A percentile compares a stretch with the other conserved stretches of the same genome.
Conservation (phyloP, 768 basidiomycete species). For the Hydnum rufescens region DNA sequence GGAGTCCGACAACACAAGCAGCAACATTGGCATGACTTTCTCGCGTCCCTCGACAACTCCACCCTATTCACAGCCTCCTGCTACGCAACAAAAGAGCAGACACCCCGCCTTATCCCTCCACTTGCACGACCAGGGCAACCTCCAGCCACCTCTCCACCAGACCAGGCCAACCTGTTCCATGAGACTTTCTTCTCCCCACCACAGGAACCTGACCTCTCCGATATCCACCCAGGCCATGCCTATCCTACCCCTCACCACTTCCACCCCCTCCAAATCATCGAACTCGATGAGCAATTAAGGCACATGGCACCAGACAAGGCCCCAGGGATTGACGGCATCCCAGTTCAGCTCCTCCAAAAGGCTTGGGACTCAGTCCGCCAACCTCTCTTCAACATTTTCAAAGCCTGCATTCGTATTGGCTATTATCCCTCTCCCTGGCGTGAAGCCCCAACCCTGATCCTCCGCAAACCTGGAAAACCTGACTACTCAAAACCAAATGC, state of each 20-base stretch:
- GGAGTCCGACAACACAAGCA: neutral
- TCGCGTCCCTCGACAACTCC: conserved; percentile 3
- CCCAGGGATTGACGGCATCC: conserved; percentile 9
- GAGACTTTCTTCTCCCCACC: conserved; percentile 5
- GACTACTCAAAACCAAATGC: conserved; percentile 20
- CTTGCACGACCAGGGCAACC: neutral
- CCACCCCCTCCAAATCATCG: neutral
- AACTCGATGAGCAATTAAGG: neutral
- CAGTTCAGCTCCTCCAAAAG: conserved; percentile 1
- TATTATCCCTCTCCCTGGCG: conserved; percentile 7
- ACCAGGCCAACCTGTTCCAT: conserved; percentile 1
- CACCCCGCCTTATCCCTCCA: conserved; percentile 4
- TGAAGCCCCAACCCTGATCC: conserved; percentile 12
- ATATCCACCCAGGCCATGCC: neutral
- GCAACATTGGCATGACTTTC: conserved; percentile 6
- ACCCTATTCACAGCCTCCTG: conserved; percentile 1
- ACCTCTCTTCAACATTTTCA: neutral
- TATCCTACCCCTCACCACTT: neutral
- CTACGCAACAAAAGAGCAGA: neutral
- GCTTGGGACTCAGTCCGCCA: neutral
- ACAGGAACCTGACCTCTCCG: neutral
- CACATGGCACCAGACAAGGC: conserved; percentile 8
- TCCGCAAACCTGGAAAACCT: conserved; percentile 21
- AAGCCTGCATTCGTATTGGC: neutral
- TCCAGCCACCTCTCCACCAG: neutral